Base-by-base conservation (phyloP, 2,329 filamentous ascomycete species). In the Clonostachys sp. region DNA sequence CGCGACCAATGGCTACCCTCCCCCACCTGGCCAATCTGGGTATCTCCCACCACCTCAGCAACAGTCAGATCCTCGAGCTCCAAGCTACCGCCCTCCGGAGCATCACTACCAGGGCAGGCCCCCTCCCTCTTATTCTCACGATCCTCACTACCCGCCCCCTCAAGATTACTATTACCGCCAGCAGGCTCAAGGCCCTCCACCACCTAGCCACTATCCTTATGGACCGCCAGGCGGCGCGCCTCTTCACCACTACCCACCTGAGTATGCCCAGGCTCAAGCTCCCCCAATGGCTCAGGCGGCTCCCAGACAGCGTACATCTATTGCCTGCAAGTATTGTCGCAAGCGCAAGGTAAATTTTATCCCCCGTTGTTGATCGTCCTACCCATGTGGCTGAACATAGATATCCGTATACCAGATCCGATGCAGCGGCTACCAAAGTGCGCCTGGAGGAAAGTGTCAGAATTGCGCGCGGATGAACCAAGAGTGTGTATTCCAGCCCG, bases 381-480 rank as follows among this genome's bases (percentile, higher is more conserved):
- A 5, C 14, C 36, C 12, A 39, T n/a, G 17, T 39, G 14, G 36
- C 36, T n/a, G 7, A 39, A 39, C 35, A 5, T 18, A 30, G 24
- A 30, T 30, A 4, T 30, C 24, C 24, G 24, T 30, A 9, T 30
- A 9, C 24, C 39, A 82, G 78, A 83, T 83, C 52, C 77, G 79
- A 36, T 83, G 79, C 65, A 82, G 78, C 51, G 79, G 79, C 30
- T 81, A 81, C 52, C 74, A 78, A 49, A 80, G 77, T 51, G 78
- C 76, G 0, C 74, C 75, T 0, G 78, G 78, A 17, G 79, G 78
- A 12, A 80, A 81, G 53, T 83, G 79, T 53, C 74, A 78, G 47
- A 83, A 82, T 54, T 83, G 79, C 55, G 77, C 78, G 38, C 78
- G 80, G 51, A 80, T 81, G 65, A 78, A 79, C 44, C 80, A 82